Evolutionary conservation across 2,329 filamentous ascomycete species (phyloP), one percentile per base, ranked within the genome.

Genomic region (Sordariomycetes sp.): DNA sequence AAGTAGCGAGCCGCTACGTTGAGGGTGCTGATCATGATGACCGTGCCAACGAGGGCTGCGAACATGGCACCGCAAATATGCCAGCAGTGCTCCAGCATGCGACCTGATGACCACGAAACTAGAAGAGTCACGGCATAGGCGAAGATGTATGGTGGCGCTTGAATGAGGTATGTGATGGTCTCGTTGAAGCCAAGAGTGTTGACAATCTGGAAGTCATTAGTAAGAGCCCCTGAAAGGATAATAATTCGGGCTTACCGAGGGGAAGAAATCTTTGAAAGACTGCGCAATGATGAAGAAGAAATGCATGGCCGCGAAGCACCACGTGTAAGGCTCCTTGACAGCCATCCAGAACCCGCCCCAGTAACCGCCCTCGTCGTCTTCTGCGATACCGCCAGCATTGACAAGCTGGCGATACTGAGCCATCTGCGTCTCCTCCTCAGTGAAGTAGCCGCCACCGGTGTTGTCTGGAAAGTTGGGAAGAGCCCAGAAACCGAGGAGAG

Each of bases 1-100:
- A 66, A 49, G 40, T 65, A 66, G 17, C 62, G 55, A 8, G 56
- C 59, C 1, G 53, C 60, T 2, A 59, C 51, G 15, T 60, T 61
- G 1, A 58, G 43, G 0, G 61, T 64, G 1, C 54, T 54, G 38
- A 63, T 63, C 46, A 58, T 54, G 21, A 65, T 59, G n/a, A 60
- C 51, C 21, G 58, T 60, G 6, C 58, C 62, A 8, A 57, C 41
- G 0, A 59, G 35, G 3, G 55, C 55, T 27, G 61, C 38, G 3
- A 49, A n/a, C 2, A 64, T 56, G 1, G 59, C 57, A 2, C 50
- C 46, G 3, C 58, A 47, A 12, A 66, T 61, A 33, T 66, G 62
- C 34, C 51, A 62, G 24, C 58, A 58, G 33, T 59, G 48, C 37
- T 61, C 58, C 16, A 57, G 39, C n/a, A 47, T 43, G 18, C 51